Conservation (phyloP, 352 stramenopile species). For the Blastocystis sp. region DNA sequence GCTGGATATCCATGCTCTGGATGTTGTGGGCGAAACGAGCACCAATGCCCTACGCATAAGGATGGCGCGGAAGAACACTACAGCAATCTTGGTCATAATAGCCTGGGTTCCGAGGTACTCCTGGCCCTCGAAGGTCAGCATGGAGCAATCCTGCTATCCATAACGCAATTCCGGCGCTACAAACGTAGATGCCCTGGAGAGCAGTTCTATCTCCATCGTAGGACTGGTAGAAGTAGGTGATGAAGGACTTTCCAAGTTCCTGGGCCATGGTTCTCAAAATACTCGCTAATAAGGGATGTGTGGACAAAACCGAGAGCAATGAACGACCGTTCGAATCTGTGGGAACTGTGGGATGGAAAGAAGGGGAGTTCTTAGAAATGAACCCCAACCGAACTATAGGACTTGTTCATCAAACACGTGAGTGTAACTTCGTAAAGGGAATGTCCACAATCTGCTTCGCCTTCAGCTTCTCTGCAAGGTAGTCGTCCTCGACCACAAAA, state of each 20-base stretch:
- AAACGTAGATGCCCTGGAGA: conserved; percentile 43
- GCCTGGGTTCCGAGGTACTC: conserved; percentile 50
- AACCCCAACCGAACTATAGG: not conserved
- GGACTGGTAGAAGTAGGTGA: conserved; percentile 64
- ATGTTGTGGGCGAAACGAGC: conserved; percentile 44
- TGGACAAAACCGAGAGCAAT: not conserved
- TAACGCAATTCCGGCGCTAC: not conserved
- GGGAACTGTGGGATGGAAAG: not conserved
- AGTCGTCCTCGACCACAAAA: not conserved
- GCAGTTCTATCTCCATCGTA: conserved; percentile 53
- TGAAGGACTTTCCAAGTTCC: conserved; percentile 61
- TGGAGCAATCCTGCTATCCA: conserved; percentile 42
- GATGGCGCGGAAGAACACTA: not conserved
- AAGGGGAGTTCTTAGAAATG: not conserved
- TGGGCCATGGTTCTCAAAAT: conserved; percentile 24
- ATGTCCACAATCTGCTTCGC: not conserved
- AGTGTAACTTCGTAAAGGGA: not conserved
- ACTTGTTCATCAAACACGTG: not conserved
- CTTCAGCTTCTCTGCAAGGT: not conserved
- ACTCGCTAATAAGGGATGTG: too few species aligned
- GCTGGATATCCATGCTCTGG: conserved; percentile 55
- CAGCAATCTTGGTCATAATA: conserved; percentile 66
- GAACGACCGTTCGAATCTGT: not conserved
- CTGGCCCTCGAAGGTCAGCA: conserved; percentile 65
- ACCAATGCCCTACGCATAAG: conserved; percentile 13